Evolutionary conservation across 176 grass and related monocot species (phyloP).

Genomic region (Oryza officinalis): DNA sequence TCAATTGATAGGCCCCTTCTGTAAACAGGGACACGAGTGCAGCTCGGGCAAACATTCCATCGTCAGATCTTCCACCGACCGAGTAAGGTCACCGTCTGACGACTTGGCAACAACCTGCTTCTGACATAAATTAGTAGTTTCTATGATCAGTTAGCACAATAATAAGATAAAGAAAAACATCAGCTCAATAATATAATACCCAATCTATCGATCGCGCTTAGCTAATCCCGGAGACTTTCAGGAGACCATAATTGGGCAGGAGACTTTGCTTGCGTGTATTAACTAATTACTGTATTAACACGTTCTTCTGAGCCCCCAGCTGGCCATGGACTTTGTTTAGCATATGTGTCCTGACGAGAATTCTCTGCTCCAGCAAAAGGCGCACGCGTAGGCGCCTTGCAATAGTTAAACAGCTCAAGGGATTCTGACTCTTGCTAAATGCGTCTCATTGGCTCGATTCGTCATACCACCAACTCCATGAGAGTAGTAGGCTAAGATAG

Average conservation of each 20-base stretch:
- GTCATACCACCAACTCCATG: background rate
- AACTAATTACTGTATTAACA: background rate
- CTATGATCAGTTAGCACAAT: background rate
- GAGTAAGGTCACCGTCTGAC: background rate
- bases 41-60: background rate
- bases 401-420: background rate
- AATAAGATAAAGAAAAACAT: background rate
- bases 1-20: background rate
- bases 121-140: background rate
- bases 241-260: background rate
- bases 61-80: background rate
- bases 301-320: background rate
- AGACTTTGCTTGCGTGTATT: background rate
- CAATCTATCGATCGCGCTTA: background rate
- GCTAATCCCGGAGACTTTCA: background rate
- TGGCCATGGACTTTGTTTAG: slow-evolving; percentile 1
- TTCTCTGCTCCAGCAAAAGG: background rate
- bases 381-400: background rate
- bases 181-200: background rate
- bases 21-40: background rate
- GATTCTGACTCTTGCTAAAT: background rate
- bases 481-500: background rate
- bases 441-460: background rate
- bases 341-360: background rate
- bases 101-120: slow-evolving; percentile 19